These are phyloP conservation scores for Hypericum perforatum DNA, from an alignment of 345 rosid species.

Conservation along the genomic window DNA sequence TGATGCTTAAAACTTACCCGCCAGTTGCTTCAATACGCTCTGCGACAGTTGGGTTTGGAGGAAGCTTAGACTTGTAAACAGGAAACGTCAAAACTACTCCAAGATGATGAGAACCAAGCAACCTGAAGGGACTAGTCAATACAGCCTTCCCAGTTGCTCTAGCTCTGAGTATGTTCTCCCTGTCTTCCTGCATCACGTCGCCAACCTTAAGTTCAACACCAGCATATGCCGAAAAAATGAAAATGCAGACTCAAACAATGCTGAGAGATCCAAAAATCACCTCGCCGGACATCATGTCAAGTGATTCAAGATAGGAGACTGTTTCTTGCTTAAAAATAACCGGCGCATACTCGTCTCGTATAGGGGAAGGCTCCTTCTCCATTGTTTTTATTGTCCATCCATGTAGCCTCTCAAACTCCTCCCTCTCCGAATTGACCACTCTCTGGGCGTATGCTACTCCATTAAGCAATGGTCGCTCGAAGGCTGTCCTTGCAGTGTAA, in stretches of 20 bases:
- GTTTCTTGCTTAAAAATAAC: slow-evolving; percentile 92
- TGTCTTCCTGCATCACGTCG: slow-evolving; percentile 58
- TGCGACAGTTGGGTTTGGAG: slow-evolving; percentile 44
- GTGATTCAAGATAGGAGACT: slow-evolving; percentile 76
- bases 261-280: slow-evolving; percentile 25
- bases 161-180: slow-evolving; percentile 83
- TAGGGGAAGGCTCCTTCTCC: slow-evolving; percentile 75
- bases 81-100: slow-evolving; percentile 99
- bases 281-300: slow-evolving; percentile 99
- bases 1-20: slow-evolving; percentile 39
- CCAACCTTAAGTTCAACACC: slow-evolving; percentile 8
- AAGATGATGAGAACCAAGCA: slow-evolving; percentile 85
- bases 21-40: slow-evolving; percentile 80
- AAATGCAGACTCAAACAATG: slow-evolving; percentile 1
- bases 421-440: slow-evolving; percentile 58
- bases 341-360: slow-evolving; percentile 92
- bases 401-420: slow-evolving; percentile 72
- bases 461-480: slow-evolving; percentile 87
- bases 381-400: slow-evolving; percentile 87
- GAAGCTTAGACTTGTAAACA: slow-evolving; percentile 80
- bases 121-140: slow-evolving; percentile 80
- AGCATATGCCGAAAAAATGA: slow-evolving; percentile 2
- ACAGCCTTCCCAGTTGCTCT: slow-evolving; percentile 93
- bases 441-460: slow-evolving; percentile 91
- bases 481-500: slow-evolving; percentile 90